These are phyloP conservation scores for Croton setiger DNA, from an alignment of 441 rosid genomes.

Conservation along the genomic window DNA sequence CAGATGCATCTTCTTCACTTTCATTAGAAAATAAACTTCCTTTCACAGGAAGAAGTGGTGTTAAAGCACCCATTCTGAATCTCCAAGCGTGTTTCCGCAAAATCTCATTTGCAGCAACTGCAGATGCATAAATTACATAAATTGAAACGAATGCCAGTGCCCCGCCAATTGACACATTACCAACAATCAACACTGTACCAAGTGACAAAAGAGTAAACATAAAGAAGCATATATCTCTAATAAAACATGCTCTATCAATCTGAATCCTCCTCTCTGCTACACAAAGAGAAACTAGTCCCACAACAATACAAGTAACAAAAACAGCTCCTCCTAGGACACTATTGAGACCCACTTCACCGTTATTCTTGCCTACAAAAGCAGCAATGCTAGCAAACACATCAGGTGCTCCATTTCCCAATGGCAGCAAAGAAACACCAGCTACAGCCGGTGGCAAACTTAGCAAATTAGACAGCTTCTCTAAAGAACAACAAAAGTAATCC, in stretches of 20 bases:
- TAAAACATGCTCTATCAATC: constrained; percentile 75
- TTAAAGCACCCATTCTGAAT: constrained; percentile 59
- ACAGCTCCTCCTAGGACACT: constrained; percentile 90
- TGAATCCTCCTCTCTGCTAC: constrained; percentile 62
- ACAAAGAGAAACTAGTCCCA: constrained; percentile 64
- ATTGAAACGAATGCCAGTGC: constrained; percentile 67
- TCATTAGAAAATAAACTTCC: constrained; percentile 61
- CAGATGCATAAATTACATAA: constrained; percentile 62
- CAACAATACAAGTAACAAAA: constrained; percentile 80
- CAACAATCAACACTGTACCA: constrained; percentile 54
- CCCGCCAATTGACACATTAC: constrained; percentile 54
- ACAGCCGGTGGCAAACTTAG: constrained; percentile 76
- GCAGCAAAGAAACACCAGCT: constrained; percentile 87
- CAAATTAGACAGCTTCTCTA: constrained; percentile 79
- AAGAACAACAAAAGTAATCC: constrained; percentile 79
- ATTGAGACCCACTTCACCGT: constrained; percentile 79
- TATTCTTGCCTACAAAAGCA: constrained; percentile 68
- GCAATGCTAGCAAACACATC: constrained; percentile 96
- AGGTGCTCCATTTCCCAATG: constrained; percentile 92
- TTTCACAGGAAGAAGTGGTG: constrained; percentile 72
- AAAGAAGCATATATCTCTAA: constrained; percentile 78
- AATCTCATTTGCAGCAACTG: constrained; percentile 80
- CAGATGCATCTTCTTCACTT: constrained; percentile 47
- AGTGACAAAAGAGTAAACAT: constrained; percentile 42
- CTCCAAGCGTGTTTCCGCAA: constrained; percentile 61